Percentiles rank a stretch among this genome's conserved stretches.
Conservation (phyloP, 2,329 filamentous ascomycete species). For the Fusarium foetens region DNA sequence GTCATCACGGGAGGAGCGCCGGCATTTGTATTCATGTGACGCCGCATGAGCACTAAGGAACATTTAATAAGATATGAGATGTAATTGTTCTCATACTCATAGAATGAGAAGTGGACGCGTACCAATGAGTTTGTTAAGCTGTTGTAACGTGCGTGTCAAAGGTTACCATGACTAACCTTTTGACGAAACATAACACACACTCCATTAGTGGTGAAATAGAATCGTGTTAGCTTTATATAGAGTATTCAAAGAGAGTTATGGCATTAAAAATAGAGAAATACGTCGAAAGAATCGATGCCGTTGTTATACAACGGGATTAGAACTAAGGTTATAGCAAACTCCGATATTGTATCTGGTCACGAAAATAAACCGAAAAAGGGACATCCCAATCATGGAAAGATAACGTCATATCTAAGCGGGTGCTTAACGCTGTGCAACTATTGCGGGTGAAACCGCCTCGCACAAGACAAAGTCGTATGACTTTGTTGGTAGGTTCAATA, state of each 20-base stretch:
- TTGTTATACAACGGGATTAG: neutral
- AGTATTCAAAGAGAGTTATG: neutral
- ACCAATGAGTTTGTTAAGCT: neutral
- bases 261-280: neutral
- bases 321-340: neutral
- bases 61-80: no score
- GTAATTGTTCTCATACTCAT: no score
- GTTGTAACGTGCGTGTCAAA: neutral
- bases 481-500: neutral
- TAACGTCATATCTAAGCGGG: neutral
- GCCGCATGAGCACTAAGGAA: neutral
- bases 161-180: neutral
- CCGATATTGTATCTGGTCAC: neutral
- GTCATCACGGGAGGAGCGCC: neutral
- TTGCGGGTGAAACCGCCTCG: conserved; percentile 2
- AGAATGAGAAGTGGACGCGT: neutral
- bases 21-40: neutral
- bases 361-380: neutral
- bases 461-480: conserved; percentile 10
- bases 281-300: neutral
- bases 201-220: no score
- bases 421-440: neutral
- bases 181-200: neutral
- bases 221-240: no score
- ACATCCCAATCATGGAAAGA: neutral